Base-by-base conservation (phyloP, 495 filamentous ascomycete species). In the Aspergillus ellipticus region DNA sequence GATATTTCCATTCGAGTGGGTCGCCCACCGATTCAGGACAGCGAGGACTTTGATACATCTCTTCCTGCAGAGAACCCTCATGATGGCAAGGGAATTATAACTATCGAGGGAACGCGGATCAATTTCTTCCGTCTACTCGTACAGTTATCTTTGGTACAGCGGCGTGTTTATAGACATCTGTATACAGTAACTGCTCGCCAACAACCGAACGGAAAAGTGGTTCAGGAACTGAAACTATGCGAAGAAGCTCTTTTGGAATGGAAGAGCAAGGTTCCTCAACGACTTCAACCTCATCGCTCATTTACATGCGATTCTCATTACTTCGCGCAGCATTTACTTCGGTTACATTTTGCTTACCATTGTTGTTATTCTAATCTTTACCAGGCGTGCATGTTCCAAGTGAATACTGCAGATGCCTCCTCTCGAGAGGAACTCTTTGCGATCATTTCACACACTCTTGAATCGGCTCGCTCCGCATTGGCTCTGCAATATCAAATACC, bases 341-440 rank as follows among this genome's bases (percentile, higher is more conserved):
- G 62, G 15, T 37, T 64, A 10, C 49, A 59, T 11, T 49, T 61
- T 51, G 53, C 58, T 3, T 64, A 59, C 19, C 51, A 59, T 22
- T 59, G 52, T 35, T 64, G 62, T 47, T 55, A 54, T 28, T 48
- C 51, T n/a, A 64, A 57, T 24, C 51, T 64, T 13, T 60, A 61
- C 17, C 54, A 42, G 31, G 47, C 39, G 9, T 54, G 31, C 21
- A 17, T 54, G 6, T 41, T 51, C 29, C 29, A 24, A 22, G 31
- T n/a, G n/a, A 39, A 39, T 2, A 26, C 58, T 41, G 42, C 35
- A 33, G 7, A 47, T 8, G 15, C 42, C 42, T 16, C n/a, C 16
- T 22, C 22, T 31, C 24, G 31, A 10, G 22, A 24, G 26, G 16
- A 20, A 1, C 21, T 46, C 4, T 16, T 22, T 20, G 0, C 11